phyloP scores from a whole-genome alignment of 148 eudicot species.

The Polygonum maritimum region DNA sequence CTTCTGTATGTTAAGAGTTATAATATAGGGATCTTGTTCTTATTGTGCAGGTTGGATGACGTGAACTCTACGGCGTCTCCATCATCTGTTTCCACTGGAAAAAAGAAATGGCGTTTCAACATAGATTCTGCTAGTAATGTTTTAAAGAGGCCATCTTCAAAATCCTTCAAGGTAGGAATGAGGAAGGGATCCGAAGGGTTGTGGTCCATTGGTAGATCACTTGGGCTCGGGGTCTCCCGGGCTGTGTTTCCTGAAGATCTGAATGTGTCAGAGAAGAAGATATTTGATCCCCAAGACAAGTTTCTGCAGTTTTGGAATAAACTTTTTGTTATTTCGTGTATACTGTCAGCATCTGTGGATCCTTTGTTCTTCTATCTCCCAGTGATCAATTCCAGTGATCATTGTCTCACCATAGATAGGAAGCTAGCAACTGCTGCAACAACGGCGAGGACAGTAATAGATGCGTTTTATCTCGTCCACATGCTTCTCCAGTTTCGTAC shows the following conservation, averaged over 20 bases:
- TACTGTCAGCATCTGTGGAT: constrained; percentile 79
- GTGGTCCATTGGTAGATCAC: constrained; percentile 71
- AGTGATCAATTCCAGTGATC: constrained; percentile 26
- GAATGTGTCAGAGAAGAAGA: constrained; percentile 74
- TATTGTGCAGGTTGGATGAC: constrained; percentile 49
- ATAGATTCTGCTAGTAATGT: constrained; percentile 42
- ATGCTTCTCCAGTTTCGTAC: constrained; percentile 88
- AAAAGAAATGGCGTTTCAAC: constrained; percentile 44
- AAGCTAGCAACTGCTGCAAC: constrained; percentile 63
- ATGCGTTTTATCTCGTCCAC: constrained; percentile 84
- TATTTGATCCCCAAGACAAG: constrained; percentile 91
- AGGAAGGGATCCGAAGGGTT: constrained; percentile 69
- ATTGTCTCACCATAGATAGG: constrained; percentile 67
- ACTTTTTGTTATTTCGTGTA: constrained; percentile 82
- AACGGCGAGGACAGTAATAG: constrained; percentile 65
- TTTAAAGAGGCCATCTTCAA: constrained; percentile 32
- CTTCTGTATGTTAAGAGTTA: background rate
- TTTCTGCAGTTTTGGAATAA: constrained; percentile 75
- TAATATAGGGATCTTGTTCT: background rate
- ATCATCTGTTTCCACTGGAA: constrained; percentile 33
- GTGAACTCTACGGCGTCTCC: constrained; percentile 34
- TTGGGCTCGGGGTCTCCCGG: constrained; percentile 62
- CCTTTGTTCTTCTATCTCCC: constrained; percentile 95
- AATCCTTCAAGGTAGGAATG: constrained; percentile 50
- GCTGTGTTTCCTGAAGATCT: constrained; percentile 99